A percentile compares a stretch with the other conserved stretches of the same genome.
Conservation (phyloP, 176 grass and related monocot species). For the Triticum aestivum region DNA sequence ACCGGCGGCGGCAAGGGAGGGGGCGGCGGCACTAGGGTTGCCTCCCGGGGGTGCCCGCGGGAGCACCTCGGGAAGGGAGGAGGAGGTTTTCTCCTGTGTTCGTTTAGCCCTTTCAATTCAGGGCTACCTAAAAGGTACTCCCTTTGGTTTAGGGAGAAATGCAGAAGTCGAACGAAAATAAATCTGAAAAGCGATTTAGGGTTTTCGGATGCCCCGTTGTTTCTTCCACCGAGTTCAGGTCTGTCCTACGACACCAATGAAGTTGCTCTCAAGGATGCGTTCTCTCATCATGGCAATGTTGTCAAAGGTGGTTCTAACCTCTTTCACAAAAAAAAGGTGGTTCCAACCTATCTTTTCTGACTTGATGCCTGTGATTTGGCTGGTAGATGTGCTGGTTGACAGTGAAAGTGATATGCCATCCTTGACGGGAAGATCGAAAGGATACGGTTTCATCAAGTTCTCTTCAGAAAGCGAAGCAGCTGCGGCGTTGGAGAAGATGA, state of each 20-base stretch:
- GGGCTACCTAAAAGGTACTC: too few relatives aligned
- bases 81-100: too few relatives aligned
- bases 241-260: slow-evolving; percentile 60
- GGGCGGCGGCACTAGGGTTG: too few relatives aligned
- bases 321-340: slow-evolving; percentile 14
- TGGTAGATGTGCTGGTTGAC: not conserved
- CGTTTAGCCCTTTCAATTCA: too few relatives aligned
- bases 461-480: slow-evolving; percentile 29
- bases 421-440: slow-evolving; percentile 46
- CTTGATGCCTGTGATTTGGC: not conserved
- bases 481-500: slow-evolving; percentile 39
- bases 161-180: too few relatives aligned
- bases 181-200: too few relatives aligned
- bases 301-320: too few relatives aligned
- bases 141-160: too few relatives aligned
- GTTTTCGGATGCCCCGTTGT: not conserved
- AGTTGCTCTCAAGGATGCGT: not conserved
- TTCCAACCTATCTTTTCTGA: not conserved
- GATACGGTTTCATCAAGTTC: slow-evolving; percentile 50
- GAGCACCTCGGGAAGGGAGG: too few relatives aligned
- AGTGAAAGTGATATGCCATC: slow-evolving; percentile 62
- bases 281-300: slow-evolving; percentile 23
- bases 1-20: too few relatives aligned
- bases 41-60: too few relatives aligned
- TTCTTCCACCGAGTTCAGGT: slow-evolving; percentile 2